Evolutionary conservation across 148 eudicot genomes (phyloP), one percentile per base, ranked within the genome.

Genomic region (Agrostemma githago): DNA sequence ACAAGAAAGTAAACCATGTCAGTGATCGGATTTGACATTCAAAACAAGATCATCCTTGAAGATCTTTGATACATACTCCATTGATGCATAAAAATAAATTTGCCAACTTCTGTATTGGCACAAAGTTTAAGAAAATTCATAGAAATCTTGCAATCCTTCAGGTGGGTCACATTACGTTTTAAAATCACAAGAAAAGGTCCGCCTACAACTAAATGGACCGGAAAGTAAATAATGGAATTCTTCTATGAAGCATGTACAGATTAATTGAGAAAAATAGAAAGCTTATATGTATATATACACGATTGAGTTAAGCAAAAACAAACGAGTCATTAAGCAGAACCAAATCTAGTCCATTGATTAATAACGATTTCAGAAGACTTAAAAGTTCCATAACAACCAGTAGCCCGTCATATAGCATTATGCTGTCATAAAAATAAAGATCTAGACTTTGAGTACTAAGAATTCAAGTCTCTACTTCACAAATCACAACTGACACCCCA

Each of bases 1-100:
- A 21, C 20, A 56, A 62, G 8, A 15, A 73, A 41, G 58, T 39
- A n/a, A 62, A 73, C 21, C 70, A 72, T 67, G 46, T 76, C 51
- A 77, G 57, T 61, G 68, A 40, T 53, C 14, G 16, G 39, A 68
- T 7, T 12, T 21, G 66, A 58, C 17, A 66, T 68, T 68, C 78
- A 57, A 46, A 46, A 43, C n/a, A 15, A 53, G 70, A 69, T 15
- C 17, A 20, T 69, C 16, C 42, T n/a, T 15, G 41, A 68, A 26
- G 17, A 62, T 17, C 7, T 11, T 20, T 44, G 16, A 61, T 51
- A 51, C 15, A 51, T 10, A 51, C 16, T 51, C 56, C 56, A 51
- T 51, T 0, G 16, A 51, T 51, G 11, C 14, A 11, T 0, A 51
- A 51, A 11, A 10, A 51, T 51, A 51, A 11, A 10, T 10, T 51